Base-by-base conservation (phyloP, 768 basidiomycete species). In the Tricholomella constricta region DNA sequence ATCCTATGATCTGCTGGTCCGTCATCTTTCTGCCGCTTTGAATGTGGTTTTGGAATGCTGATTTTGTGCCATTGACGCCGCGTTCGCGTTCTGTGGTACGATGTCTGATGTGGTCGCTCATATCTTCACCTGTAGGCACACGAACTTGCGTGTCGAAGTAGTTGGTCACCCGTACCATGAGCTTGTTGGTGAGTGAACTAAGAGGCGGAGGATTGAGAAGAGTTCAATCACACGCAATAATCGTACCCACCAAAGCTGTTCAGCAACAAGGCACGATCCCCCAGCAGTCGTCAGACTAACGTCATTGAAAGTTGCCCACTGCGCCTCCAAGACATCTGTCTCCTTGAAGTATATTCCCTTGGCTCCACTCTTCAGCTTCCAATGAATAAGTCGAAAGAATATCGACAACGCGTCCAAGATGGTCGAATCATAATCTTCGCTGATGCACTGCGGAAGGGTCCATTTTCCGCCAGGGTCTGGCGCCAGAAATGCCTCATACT, bases 301-400 rank as follows among this genome's bases (percentile, higher is more conserved):
- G 67, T 91, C 91, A 58, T 90, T 91, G 70, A 98, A 86, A 19
- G 96, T 95, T 17, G 90, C 88, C 91, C 94, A 96, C 62, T 98
- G 94, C 6, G 89, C 86, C 66, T 99, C 96, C 32, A 99, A 78
- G n/a, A 98, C 85, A 67, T 98, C 96, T 0, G 95, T 97, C 75
- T 99, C 97, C 65, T 95, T 94, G 78, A 98, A 95, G 70, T 96
- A 91, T 43, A 95, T 92, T 17, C 89, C 90, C 67, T 92, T 94
- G 54, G 86, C 81, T 17, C 89, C 92, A 58, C 91, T 89, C 76
- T 96, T 96, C 46, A 99, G 78, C 69, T 98, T 96, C 91, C 89
- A 94, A 59, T 96, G 93, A 19, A 98, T 86, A 31, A 99, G 78
- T 64, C 83, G 88, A 79, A 99, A 99, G 72, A 98, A 95, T 64